Conservation (phyloP, 257 asterid genomes). For the Solanum sitiens region DNA sequence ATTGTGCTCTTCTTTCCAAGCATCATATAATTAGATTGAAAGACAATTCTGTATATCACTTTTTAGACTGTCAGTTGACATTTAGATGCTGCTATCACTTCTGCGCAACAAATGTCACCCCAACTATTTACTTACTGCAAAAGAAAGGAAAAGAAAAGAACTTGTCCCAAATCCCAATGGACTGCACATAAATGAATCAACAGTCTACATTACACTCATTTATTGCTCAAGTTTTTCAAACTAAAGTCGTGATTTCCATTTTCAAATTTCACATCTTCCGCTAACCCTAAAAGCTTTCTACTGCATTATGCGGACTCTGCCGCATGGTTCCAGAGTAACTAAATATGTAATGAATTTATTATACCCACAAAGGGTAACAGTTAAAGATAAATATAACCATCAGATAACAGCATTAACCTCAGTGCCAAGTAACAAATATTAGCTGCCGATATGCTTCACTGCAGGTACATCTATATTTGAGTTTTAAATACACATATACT, state of each 20-base stretch:
- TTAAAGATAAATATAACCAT: not conserved
- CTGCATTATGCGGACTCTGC: not conserved
- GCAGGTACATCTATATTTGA: not conserved
- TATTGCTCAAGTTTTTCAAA: not conserved
- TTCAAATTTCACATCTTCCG: not conserved
- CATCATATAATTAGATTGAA: not conserved
- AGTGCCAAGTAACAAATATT: not conserved
- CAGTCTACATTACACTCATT: not conserved
- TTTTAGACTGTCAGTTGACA: not conserved
- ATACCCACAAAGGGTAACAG: not conserved
- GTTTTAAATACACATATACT: not conserved
- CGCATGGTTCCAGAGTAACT: not conserved
- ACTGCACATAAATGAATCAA: not conserved
- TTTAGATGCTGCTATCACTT: not conserved
- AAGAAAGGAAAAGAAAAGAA: not conserved
- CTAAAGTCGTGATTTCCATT: not conserved
- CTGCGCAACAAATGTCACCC: not conserved
- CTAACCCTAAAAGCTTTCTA: not conserved
- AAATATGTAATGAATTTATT: not conserved
- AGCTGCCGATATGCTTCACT: not conserved
- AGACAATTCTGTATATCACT: not conserved
- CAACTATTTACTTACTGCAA: not conserved
- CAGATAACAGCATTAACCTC: not conserved
- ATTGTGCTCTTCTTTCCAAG: not conserved
- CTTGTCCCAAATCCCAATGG: not conserved